Evolutionary conservation across 2,329 filamentous ascomycete species (phyloP), one percentile per base, ranked within the genome.

Genomic region (Sporothrix luriei): DNA sequence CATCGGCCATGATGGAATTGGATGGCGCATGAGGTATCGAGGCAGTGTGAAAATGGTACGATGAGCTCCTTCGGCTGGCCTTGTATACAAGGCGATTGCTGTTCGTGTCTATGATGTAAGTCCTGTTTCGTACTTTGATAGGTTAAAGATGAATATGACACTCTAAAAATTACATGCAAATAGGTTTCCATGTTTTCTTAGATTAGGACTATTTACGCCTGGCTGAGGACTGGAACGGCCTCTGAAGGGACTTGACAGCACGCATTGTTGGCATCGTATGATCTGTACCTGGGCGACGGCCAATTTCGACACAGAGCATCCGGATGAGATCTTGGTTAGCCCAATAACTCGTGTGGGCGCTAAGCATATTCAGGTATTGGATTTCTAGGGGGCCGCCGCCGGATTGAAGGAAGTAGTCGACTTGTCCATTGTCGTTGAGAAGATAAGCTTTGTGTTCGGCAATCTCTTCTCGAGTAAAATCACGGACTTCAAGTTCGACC

Each of bases 271-370:
- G 83, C 62, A 90, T 75, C 0, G 86, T 84, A 73, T 85, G 79
- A 3, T 85, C 82, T 74, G 86, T 88, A 0, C 94, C 94, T 5
- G 88, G 85, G 74, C 84, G 84, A 72, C 94, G 84, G 3, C 94
- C 94, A 74, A 96, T 89, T 80, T 99, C 95, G 43, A 94, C 84
- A 55, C 96, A 96, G 65, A 98, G 80, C 83, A 98, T 90, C 57
- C 94, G 84, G n/a, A 97, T 89, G 78, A 99, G 94, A 77, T 98
- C 95, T 38, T 84, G 87, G 75, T 91, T 89, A 2, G 88, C 85
- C 95, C 95, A 99, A 79, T 99, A 99, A 77, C 91, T 94, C 69
- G 92, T 93, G 79, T 99, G 95, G 10, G 95, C 95, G 70, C 93
- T 92, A 68, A 99, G 81, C 95, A 99, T 99, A 74, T 97, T 97